Base-by-base conservation (phyloP, 768 basidiomycete genomes). In the Panaeolus cyanescens region DNA sequence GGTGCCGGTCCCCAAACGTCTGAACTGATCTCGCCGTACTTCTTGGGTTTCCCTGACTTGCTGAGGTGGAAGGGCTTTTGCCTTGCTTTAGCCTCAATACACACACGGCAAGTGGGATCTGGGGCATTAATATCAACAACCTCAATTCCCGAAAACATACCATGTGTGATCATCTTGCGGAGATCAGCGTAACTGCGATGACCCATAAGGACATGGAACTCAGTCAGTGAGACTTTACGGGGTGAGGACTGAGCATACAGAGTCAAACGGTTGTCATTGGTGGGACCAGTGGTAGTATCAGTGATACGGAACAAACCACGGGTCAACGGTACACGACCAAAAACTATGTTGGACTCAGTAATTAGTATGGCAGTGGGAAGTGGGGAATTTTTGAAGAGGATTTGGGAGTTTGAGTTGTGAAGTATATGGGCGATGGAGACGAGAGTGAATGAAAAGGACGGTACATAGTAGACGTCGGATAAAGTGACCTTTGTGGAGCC, bases 1-100 rank as follows among this genome's bases (percentile, higher is more conserved):
- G 65, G 70, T 0, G 77, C 71, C 2, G 79, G 81, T 10, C 80
- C 81, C 79, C 82, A 83, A 0, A 83, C 40, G 60, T 84, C 76
- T 0, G 70, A 65, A 60, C 79, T 71, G 17, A 81, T 58, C 12
- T 74, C 66, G 1, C 79, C 73, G 59, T 79, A 70, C 1, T 56
- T 62, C 0, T 58, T 2, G 7, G 31, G 36, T 4, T n/a, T 58
- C 5, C 30, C 32, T 6, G 34, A 22, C n/a, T 40, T 57, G n/a
- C 22, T 56, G 13, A 13, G 12, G 4, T n/a, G 56, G 19, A 56
- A 56, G 4, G 34, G 25, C 17, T 56, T 56, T 7, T 34, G 56
- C n/a, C 37, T 36, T 15, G 56, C 56, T 39, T 56, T 56, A 8
- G 34, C 56, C 13, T 56, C 25, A 17, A 56, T 10, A n/a, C 39